Conservation (phyloP, 441 rosid species). For the Aquilaria agallochum region DNA sequence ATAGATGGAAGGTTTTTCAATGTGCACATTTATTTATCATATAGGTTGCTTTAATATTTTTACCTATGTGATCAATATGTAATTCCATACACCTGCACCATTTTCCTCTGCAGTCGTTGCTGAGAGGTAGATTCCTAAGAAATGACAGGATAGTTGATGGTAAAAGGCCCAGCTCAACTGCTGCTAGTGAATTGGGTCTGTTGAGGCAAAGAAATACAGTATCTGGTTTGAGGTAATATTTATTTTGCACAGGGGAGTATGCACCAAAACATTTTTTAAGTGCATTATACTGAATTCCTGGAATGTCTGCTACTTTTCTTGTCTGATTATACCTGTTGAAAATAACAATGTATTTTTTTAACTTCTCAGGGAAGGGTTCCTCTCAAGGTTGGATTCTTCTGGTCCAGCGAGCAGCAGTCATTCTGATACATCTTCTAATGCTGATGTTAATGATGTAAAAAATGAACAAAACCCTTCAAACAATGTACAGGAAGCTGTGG, state of each 20-base stretch:
- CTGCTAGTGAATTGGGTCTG: conserved; percentile 90
- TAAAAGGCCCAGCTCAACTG: conserved; percentile 58
- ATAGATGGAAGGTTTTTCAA: too few species aligned
- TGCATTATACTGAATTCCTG: background rate
- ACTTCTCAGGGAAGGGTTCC: conserved; percentile 71
- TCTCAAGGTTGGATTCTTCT: conserved; percentile 70
- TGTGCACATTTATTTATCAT: too few species aligned
- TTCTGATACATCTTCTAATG: conserved; percentile 56
- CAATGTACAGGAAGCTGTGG: conserved; percentile 24
- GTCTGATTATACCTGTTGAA: conserved; percentile 2
- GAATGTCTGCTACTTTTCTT: background rate
- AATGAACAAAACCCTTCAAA: conserved; percentile 37
- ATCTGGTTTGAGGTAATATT: conserved; percentile 77
- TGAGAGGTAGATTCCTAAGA: conserved; percentile 91
- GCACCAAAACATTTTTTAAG: background rate
- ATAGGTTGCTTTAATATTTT: background rate
- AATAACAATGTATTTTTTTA: conserved; percentile 11
- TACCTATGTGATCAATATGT: conserved; percentile 1
- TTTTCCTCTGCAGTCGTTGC: conserved; percentile 56
- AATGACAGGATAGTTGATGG: conserved; percentile 52
- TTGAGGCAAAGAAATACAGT: conserved; percentile 88
- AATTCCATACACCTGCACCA: conserved; percentile 1
- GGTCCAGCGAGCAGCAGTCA: conserved; percentile 49
- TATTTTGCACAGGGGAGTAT: background rate
- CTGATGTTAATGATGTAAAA: conserved; percentile 37